Base-by-base conservation (phyloP, 2,329 filamentous ascomycete genomes). In the Capronia epimyces region DNA sequence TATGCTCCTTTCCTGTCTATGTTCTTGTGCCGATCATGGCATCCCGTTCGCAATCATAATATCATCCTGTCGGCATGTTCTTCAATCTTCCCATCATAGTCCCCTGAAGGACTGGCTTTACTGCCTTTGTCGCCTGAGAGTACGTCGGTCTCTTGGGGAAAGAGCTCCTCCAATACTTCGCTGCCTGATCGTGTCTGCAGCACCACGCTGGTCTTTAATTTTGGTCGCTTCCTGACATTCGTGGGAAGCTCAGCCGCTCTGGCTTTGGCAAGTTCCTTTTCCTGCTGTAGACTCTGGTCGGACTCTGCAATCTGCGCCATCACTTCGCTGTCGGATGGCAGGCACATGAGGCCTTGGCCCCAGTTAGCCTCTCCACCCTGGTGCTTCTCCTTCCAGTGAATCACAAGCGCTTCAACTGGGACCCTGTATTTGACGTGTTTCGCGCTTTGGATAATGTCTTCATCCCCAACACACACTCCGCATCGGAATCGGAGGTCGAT, bases 301-400 rank as follows among this genome's bases (percentile, higher is more conserved):
- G 45, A 39, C 10, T 43, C 22, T 1, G 16, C 36, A 25, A 63
- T 54, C 20, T 47, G 46, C 37, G 53, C 50, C 34, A 34, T 15
- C 7, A 64, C 37, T 25, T 62, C 50, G 34, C 25, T 50, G 29
- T 61, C 59, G 8, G 51, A 49, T 3, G 61, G 61, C 12, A 63
- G 49, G 5, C 52, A 34, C 40, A 62, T 50, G 21, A 63, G 37
- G 13, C 46, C 48, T 25, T 48, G 24, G 16, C 24, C 43, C 53
- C 58, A 58, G 27, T 36, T 21, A 13, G 46, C 25, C 10, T 16
- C 16, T 10, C 25, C 20, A 13, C 46, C 22, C 5, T 43, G 12
- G 22, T 63, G 60, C 27, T 47, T 56, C n/a, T 44, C 16, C 18
- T 49, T 29, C 59, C 60, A 63, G 44, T 63, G 60, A 9, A 27